Evolutionary conservation across 2,329 filamentous ascomycete genomes (phyloP).

Genomic region (Dactylellina haptotyla): DNA sequence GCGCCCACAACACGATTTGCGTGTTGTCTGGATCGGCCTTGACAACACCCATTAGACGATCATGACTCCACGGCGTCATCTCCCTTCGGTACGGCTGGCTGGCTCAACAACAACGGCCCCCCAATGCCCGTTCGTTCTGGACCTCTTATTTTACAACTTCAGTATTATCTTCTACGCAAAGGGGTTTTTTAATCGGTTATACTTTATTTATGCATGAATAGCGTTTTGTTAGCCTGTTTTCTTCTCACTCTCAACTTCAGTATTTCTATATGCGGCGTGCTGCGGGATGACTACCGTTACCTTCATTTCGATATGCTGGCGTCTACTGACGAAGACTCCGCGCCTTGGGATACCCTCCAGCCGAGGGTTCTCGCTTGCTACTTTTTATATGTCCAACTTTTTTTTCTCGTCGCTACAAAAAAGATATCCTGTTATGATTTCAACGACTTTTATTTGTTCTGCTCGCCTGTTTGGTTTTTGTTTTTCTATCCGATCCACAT

Average conservation of each 20-base stretch:
- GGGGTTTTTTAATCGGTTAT: slow-evolving; percentile 28
- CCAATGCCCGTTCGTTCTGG: slow-evolving; percentile 15
- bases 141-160: slow-evolving; percentile 5
- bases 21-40: not conserved
- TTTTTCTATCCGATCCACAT: slow-evolving; percentile 30
- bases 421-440: slow-evolving; percentile 28
- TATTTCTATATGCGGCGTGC: slow-evolving; percentile 36
- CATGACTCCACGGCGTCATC: slow-evolving; percentile 16
- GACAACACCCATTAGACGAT: slow-evolving; percentile 1
- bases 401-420: slow-evolving; percentile 13
- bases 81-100: slow-evolving; percentile 22
- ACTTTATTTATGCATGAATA: slow-evolving; percentile 40
- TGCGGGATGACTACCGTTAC: slow-evolving; percentile 34
- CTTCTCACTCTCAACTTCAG: slow-evolving; percentile 15
- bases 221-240: slow-evolving; percentile 24
- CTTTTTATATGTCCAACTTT: not conserved
- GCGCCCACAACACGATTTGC: not conserved
- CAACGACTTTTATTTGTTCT: slow-evolving; percentile 31
- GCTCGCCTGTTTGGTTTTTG: slow-evolving; percentile 24
- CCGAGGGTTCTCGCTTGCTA: slow-evolving; percentile 1
- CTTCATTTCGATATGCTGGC: slow-evolving; percentile 23
- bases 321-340: slow-evolving; percentile 4
- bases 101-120: slow-evolving; percentile 15
- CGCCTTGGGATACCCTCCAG: slow-evolving; percentile 20
- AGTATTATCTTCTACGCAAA: slow-evolving; percentile 17